Percentiles rank a stretch among this genome's conserved stretches.
Evolutionary conservation across 2,329 filamentous ascomycete species (phyloP).

Genomic region (Diaporthe humulicola): DNA sequence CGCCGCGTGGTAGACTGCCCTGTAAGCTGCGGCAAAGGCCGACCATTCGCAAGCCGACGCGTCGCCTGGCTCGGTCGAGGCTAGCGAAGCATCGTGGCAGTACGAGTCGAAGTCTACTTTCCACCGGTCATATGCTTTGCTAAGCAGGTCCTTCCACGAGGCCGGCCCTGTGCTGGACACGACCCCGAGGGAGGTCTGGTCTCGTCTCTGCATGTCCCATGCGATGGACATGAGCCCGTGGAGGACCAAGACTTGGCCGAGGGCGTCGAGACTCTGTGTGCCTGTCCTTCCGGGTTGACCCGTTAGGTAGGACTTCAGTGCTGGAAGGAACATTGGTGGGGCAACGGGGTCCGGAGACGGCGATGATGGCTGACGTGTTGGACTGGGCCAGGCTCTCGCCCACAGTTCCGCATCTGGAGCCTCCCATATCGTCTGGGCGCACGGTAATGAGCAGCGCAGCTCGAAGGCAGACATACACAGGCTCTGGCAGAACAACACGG

Average conservation of each 20-base stretch:
- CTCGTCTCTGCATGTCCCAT: constrained; percentile 72
- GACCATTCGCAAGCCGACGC: constrained; percentile 53
- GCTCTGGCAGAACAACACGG: constrained; percentile 74
- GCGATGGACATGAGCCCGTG: constrained; percentile 74
- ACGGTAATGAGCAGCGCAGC: constrained; percentile 68
- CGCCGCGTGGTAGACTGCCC: constrained; percentile 70
- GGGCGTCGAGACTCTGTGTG: constrained; percentile 58
- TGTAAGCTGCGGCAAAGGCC: constrained; percentile 61
- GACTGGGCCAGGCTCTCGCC: constrained; percentile 16
- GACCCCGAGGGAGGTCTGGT: constrained; percentile 70
- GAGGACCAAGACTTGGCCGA: constrained; percentile 67
- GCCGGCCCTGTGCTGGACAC: constrained; percentile 43
- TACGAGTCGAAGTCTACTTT: constrained; percentile 69
- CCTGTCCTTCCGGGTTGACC: constrained; percentile 52
- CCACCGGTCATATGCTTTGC: constrained; percentile 68
- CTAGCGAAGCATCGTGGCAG: constrained; percentile 50
- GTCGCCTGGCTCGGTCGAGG: constrained; percentile 43
- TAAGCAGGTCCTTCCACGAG: constrained; percentile 64
- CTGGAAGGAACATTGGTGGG: constrained; percentile 66
- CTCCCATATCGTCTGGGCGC: constrained; percentile 68
- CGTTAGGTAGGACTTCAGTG: constrained; percentile 69
- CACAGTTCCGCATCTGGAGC: constrained; percentile 63
- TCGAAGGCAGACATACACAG: constrained; percentile 77
- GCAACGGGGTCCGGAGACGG: neutral
- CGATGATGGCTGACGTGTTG: neutral